Evolutionary conservation across 2,329 filamentous ascomycete species (phyloP).

Genomic region (Pseudocercospora fijiensis): DNA sequence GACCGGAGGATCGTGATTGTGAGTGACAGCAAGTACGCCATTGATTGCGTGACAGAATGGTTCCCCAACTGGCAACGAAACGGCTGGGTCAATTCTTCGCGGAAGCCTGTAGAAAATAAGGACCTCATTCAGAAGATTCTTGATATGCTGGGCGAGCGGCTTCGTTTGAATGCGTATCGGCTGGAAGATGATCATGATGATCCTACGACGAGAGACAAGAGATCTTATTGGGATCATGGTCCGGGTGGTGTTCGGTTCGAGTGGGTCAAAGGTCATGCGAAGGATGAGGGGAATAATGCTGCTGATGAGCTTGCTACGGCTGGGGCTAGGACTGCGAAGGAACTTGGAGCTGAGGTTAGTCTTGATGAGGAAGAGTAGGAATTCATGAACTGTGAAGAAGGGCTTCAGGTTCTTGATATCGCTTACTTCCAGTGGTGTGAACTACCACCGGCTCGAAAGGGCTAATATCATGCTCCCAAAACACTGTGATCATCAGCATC

Average conservation of each 20-base stretch:
- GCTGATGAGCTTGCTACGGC: slow-evolving; percentile 76
- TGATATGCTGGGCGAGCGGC: slow-evolving; percentile 63
- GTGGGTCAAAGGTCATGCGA: slow-evolving; percentile 87
- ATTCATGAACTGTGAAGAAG: neutral
- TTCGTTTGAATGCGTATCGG: slow-evolving; percentile 34
- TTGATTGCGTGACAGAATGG: slow-evolving; percentile 87
- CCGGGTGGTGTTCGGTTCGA: slow-evolving; percentile 57
- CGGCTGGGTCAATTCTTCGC: slow-evolving; percentile 71
- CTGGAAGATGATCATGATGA: slow-evolving; percentile 18
- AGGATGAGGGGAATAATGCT: slow-evolving; percentile 70
- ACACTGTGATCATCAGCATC: neutral
- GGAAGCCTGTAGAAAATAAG: slow-evolving; percentile 76
- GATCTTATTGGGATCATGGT: slow-evolving; percentile 37
- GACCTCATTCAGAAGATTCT: slow-evolving; percentile 77
- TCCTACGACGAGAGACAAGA: slow-evolving; percentile 19
- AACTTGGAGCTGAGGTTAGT: slow-evolving; percentile 23
- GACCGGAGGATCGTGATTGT: slow-evolving; percentile 71
- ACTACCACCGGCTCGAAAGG: neutral
- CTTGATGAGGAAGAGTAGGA: slow-evolving; percentile 9
- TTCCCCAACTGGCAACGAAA: slow-evolving; percentile 72
- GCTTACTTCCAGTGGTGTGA: neutral
- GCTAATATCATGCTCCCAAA: too few relatives aligned
- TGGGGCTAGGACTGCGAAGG: slow-evolving; percentile 54
- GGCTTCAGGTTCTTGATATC: neutral
- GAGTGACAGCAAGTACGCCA: slow-evolving; percentile 88